Evolutionary conservation across 129 eudicot genomes (phyloP).

Genomic region (Mikania micrantha): DNA sequence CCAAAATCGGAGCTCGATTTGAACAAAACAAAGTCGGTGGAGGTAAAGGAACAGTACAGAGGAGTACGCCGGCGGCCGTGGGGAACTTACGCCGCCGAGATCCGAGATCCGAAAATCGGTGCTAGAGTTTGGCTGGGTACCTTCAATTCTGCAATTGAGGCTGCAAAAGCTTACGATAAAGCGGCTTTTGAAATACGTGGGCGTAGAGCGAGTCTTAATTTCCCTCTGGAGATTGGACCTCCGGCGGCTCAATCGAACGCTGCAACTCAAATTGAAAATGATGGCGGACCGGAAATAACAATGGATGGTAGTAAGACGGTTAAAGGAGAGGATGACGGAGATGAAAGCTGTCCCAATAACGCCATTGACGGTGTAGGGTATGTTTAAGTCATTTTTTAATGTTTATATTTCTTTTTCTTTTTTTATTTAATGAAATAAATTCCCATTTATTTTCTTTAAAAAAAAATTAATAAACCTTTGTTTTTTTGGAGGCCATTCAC

Average conservation of each 20-base stretch:
- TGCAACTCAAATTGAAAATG: background rate
- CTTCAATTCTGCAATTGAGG: constrained; percentile 15
- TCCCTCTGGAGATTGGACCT: constrained; percentile 7
- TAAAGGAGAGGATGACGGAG: background rate
- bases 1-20: background rate
- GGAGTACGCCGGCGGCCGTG: constrained; percentile 29
- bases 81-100: constrained; percentile 34
- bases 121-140: constrained; percentile 25
- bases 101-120: constrained; percentile 23
- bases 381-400: background rate
- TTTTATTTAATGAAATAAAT: no score
- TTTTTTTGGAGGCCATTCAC: no score
- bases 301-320: no score
- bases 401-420: no score
- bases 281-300: no score
- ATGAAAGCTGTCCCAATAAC: background rate
- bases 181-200: constrained; percentile 15
- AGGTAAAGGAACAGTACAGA: constrained; percentile 14
- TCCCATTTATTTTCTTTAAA: no score
- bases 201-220: constrained; percentile 15
- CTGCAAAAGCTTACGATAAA: constrained; percentile 24
- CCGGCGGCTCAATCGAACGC: background rate
- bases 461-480: no score
- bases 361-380: constrained; percentile 9
- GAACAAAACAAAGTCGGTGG: background rate